A percentile compares a stretch with the other conserved stretches of the same genome.
Conservation (phyloP, 768 basidiomycete genomes). For the Coprinellus micaceus region DNA sequence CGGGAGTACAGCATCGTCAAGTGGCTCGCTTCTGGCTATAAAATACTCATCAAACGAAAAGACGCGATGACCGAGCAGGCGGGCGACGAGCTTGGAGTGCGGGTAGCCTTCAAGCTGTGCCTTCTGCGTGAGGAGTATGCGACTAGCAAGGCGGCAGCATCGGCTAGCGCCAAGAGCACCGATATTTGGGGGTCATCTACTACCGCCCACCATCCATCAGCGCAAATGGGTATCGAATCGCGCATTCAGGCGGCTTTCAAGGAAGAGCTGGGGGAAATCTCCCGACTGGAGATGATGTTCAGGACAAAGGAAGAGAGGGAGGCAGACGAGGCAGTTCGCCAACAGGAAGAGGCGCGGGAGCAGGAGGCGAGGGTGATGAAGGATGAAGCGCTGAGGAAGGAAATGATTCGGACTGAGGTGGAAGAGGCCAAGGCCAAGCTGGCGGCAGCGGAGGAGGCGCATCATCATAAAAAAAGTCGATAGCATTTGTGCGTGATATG, state of each 20-base stretch:
- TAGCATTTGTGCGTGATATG: too few relatives aligned
- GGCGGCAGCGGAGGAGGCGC: background rate
- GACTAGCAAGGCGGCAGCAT: too few relatives aligned
- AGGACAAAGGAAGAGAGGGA: conserved; percentile 1
- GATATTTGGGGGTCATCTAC: too few relatives aligned
- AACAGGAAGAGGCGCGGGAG: too few relatives aligned
- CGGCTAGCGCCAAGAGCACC: background rate
- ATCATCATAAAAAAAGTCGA: too few relatives aligned
- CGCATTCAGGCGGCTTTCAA: too few relatives aligned
- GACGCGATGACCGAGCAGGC: conserved; percentile 24
- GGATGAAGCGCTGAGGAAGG: background rate
- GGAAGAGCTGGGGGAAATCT: background rate
- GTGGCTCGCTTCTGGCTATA: conserved; percentile 31
- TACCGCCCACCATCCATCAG: too few relatives aligned
- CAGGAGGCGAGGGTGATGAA: background rate
- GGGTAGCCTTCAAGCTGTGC: conserved; percentile 18
- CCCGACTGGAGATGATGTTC: background rate
- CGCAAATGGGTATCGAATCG: too few relatives aligned
- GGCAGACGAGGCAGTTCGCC: background rate
- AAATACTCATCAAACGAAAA: conserved; percentile 19
- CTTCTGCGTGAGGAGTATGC: conserved; percentile 1
- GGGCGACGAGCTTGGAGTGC: conserved; percentile 4
- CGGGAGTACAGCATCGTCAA: conserved; percentile 25
- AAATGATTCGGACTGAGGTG: background rate
- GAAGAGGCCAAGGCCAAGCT: background rate